Base-by-base conservation (phyloP, 192 early-diverging fungal genomes). In the Coemansia sp. region DNA sequence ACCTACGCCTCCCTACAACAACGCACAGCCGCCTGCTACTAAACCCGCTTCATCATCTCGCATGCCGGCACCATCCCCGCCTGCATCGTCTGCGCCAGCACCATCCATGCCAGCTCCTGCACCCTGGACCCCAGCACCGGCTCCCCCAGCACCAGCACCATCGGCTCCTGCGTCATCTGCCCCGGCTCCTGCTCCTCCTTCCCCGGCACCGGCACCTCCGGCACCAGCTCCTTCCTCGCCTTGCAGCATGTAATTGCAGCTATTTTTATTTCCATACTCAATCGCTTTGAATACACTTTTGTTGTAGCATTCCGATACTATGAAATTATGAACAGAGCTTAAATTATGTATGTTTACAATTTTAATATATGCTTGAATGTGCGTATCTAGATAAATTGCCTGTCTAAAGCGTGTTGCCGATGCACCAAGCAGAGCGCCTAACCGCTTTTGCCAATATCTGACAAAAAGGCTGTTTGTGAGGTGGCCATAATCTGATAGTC, bases 371-470 rank as follows among this genome's bases (percentile, higher is more conserved):
- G 67, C 9, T 65, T 66, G 9, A 73, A 56, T 6, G 76, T 67
- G 22, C 76, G 70, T 38, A 79, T 17, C 10, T 61, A 60, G 64
- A 67, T 70, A 11, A 79, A 60, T 17, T 70, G 54, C 0, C 37
- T 19, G 27, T 79, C 76, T 14, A 73, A 57, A 21, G 7, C 65
- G 68, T 0, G 71, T 67, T 2, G 70, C 41, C 45, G 73, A 62
- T 3, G 51, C 57, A 9, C 76, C 76, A 2, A 79, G 56, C 29
- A 70, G 60, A 10, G 17, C n/a, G 5, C 76, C 76, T 17, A 21
- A 21, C 21, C 21, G 21, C 21, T 21, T 21, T 21, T 21, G 21
- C 21, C 21, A 21, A 21, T 21, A 21, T 21, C 21, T 21, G 21
- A 21, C 21, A 21, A 21, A 21, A 21, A 21, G 21, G 21, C 21